Base-by-base conservation (phyloP, 192 early-diverging fungal genomes). In the Coemansia sp. region DNA sequence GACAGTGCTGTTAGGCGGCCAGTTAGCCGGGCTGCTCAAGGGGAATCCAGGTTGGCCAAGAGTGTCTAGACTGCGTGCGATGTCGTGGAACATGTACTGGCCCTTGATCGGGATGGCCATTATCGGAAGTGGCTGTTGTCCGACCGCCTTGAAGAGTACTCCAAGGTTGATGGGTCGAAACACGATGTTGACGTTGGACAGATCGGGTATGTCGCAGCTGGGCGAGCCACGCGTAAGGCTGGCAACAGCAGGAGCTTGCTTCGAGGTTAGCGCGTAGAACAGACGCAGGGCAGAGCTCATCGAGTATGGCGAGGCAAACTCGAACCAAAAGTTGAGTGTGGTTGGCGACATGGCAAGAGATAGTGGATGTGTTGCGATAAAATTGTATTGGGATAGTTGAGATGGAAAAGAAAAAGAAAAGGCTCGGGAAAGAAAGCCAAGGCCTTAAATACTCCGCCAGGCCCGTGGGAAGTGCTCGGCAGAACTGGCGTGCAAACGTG, bases 281-380 rank as follows among this genome's bases (percentile, higher is more conserved):
- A 84, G 53, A 6, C 76, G 69, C 31, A 84, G 60, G 11, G 76
- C 82, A 3, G 73, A 46, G 22, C 78, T 29, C 76, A 79, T 79
- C 57, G 82, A 84, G 67, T 84, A 84, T n/a, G 74, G 72, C 36
- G 76, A 79, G 3, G 57, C 73, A 25, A 60, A 84, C 67, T 84
- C 82, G 64, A 84, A 84, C 82, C 82, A 84, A 51, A 84, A 84
- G 60, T 41, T 53, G 5, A 84, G 17, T 1, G 51, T 49, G 3
- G 57, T 9, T 31, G 61, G 66, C 7, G 43, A 31, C 65, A 68
- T 64, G 53, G 14, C 24, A 64, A 17, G 20, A 15, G 42, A 41
- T 15, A 6, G 3, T 32, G 5, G 37, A 11, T 11, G 6, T 38
- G 5, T 56, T 53, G 11, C 3, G 46, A 49, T 3, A 47, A 19